These are phyloP conservation scores for Sporothrix luriei DNA, from an alignment of 2,329 filamentous ascomycete species.

Conservation along the genomic window DNA sequence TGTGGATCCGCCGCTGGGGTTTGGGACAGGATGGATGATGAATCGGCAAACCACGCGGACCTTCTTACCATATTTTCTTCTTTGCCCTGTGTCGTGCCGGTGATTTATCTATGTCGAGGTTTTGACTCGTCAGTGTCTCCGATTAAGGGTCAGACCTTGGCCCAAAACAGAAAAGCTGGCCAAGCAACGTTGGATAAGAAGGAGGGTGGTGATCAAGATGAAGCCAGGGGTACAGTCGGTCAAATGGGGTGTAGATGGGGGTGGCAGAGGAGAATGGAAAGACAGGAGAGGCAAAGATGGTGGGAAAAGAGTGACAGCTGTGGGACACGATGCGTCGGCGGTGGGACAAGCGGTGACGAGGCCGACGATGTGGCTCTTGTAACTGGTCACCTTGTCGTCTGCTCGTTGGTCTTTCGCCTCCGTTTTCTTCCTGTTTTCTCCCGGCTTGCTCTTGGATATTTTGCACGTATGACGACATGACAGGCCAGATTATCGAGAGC, in stretches of 20 bases:
- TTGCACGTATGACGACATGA: slow-evolving; percentile 12
- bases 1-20: slow-evolving; percentile 25
- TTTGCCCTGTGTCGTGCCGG: neutral
- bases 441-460: neutral
- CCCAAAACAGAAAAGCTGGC: slow-evolving; percentile 25
- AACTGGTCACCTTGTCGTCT: neutral
- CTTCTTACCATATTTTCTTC: neutral
- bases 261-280: neutral
- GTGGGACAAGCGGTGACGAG: slow-evolving; percentile 5
- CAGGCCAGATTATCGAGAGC: neutral
- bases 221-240: slow-evolving; percentile 12
- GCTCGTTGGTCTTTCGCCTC: neutral
- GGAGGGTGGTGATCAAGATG: slow-evolving; percentile 28
- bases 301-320: slow-evolving; percentile 1
- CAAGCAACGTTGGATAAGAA: slow-evolving; percentile 18
- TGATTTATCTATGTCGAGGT: neutral
- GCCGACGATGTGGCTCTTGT: neutral
- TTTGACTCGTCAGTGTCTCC: slow-evolving; percentile 16
- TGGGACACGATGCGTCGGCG: neutral
- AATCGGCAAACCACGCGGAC: slow-evolving; percentile 23
- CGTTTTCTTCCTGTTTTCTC: too few species aligned
- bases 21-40: slow-evolving; percentile 18
- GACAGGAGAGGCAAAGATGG: neutral
- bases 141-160: slow-evolving; percentile 26
- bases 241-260: slow-evolving; percentile 24